phyloP scores from a whole-genome alignment of 1,284 basidiomycete genomes.

The Trichosporon ovoides region DNA sequence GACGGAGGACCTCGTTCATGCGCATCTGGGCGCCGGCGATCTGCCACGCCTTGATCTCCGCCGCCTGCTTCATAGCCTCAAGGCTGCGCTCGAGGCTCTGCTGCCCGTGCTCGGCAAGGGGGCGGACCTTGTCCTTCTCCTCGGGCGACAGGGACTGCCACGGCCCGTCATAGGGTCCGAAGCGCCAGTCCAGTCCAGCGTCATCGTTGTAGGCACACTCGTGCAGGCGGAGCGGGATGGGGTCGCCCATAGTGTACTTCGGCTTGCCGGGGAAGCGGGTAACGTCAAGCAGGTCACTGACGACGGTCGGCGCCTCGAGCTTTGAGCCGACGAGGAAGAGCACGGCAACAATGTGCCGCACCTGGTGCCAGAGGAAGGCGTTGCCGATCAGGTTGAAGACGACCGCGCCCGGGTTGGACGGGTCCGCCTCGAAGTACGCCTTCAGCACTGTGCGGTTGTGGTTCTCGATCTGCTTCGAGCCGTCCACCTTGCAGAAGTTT shows the following conservation, averaged over 20 bases:
- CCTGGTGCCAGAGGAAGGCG: constrained; percentile 95
- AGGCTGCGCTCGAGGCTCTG: constrained; percentile 38
- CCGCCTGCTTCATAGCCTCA: constrained; percentile 33
- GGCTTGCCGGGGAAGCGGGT: constrained; percentile 64
- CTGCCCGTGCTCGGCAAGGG: constrained; percentile 26
- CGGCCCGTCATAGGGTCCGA: constrained; percentile 53
- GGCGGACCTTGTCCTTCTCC: constrained; percentile 14
- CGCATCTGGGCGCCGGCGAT: constrained; percentile 49
- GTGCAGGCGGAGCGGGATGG: constrained; percentile 86
- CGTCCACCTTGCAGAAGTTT: constrained; percentile 93
- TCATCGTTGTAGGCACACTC: constrained; percentile 71
- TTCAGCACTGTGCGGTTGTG: constrained; percentile 37
- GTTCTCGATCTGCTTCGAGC: constrained; percentile 82
- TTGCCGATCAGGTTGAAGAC: constrained; percentile 83
- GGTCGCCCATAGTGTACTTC: constrained; percentile 87
- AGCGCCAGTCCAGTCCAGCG: constrained; percentile 67
- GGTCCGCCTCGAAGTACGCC: constrained; percentile 35
- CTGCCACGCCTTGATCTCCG: constrained; percentile 56
- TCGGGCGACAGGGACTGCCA: constrained; percentile 13
- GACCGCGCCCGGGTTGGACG: constrained; percentile 42
- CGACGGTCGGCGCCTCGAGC: constrained; percentile 67
- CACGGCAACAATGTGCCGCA: constrained; percentile 89
- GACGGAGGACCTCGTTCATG: neutral
- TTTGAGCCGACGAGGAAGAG: constrained; percentile 82
- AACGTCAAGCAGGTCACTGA: constrained; percentile 68